A percentile compares a stretch with the other conserved stretches of the same genome.
These are phyloP conservation scores for Amanita molliuscula DNA, from an alignment of 768 basidiomycete genomes.

Conservation along the genomic window DNA sequence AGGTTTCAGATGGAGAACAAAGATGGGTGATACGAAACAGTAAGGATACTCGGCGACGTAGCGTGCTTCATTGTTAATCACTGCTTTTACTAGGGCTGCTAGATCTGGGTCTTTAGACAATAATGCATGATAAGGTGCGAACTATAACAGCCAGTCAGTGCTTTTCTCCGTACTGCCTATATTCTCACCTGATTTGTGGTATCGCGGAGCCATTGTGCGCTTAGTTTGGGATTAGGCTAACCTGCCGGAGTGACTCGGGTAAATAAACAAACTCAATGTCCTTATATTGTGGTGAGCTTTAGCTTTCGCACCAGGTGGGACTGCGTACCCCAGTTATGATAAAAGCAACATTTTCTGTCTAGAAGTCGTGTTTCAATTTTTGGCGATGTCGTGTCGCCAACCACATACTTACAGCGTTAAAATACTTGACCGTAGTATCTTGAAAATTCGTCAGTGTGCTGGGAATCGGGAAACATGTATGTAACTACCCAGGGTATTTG, in stretches of 20 bases:
- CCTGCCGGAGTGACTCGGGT: not conserved
- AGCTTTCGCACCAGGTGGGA: not conserved
- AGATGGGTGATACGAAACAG: constrained; percentile 27
- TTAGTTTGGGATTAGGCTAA: constrained; percentile 16
- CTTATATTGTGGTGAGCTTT: constrained; percentile 19
- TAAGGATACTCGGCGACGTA: constrained; percentile 69
- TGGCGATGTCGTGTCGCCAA: not conserved
- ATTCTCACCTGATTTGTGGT: constrained; percentile 60
- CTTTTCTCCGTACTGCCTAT: constrained; percentile 1
- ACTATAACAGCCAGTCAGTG: constrained; percentile 25
- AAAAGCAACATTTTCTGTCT: constrained; percentile 66
- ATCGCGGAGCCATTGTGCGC: constrained; percentile 79
- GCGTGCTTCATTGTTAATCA: constrained; percentile 72
- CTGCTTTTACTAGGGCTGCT: constrained; percentile 61
- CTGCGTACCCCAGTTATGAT: constrained; percentile 64
- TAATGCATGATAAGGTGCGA: constrained; percentile 58
- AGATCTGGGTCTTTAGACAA: constrained; percentile 47
- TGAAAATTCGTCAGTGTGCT: not conserved
- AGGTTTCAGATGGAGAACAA: not conserved
- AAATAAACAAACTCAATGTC: constrained; percentile 56
- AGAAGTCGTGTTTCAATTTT: not conserved
- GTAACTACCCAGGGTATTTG: constrained; percentile 63
- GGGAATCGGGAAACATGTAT: constrained; percentile 1
- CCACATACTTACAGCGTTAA: constrained; percentile 34
- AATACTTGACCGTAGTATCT: constrained; percentile 80